Base-by-base conservation (phyloP, 2,329 filamentous ascomycete species). In the Lasiodiplodia hormozganensis region DNA sequence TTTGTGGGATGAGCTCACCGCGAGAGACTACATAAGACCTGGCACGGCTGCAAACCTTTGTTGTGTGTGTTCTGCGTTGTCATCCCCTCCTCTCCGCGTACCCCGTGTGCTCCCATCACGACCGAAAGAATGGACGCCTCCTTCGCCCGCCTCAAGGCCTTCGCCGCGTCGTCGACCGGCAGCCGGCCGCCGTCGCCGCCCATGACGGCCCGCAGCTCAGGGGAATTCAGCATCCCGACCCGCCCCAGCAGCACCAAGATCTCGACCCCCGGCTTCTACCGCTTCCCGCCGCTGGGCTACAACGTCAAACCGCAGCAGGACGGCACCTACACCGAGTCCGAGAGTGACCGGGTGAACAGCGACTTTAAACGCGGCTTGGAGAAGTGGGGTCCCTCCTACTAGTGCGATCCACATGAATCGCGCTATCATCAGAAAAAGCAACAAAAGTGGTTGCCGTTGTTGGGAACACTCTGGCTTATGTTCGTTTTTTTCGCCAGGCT, bases 1-100 rank as follows among this genome's bases (percentile, higher is more conserved):
- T 36, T 56, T 34, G 53, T 56, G 53, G 53, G 53, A 56, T 56
- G 53, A 56, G 53, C 34, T 56, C 53, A 36, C 28, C 53, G 53
- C 53, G 53, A 36, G 31, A 28, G 53, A 36, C 34, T 31, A 34
- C 53, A 56, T 34, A 56, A 34, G 14, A 28, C 31, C 23, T 34
- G 16, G 40, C 40, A 43, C 40, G 40, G 40, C 40, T 43, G 40
- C 40, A 43, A 43, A 43, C 40, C 40, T 43, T 43, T 28, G 28
- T 28, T 28, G 28, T 28, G 28, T 28, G 28, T 43, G 40, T 43
- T 14, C 40, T 18, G 40, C 40, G 40, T 18, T 43, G 40, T 43
- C 40, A 43, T 43, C 18, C 40, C 40, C 40, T 43, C 40, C 14
- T 43, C 40, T 18, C 40, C 16, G 40, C 40, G 14, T 28, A 28